A percentile compares a stretch with the other conserved stretches of the same genome.
Conservation (phyloP, 2,329 filamentous ascomycete genomes). For the Penicillium sp. region DNA sequence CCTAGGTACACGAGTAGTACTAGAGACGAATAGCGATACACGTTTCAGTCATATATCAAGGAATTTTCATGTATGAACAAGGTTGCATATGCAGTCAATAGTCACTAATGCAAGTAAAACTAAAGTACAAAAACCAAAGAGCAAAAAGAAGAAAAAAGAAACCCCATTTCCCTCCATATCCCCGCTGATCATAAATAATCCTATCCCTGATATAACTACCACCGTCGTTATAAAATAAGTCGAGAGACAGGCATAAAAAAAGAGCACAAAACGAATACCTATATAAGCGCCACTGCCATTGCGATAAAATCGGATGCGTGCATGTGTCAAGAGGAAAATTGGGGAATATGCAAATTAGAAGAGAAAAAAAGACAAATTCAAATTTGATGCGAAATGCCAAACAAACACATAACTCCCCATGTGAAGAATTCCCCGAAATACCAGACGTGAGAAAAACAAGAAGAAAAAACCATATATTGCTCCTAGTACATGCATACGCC, state of each 20-base stretch:
- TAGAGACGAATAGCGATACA: too few relatives aligned
- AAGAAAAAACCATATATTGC: not conserved
- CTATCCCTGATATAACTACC: not conserved
- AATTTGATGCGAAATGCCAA: not conserved
- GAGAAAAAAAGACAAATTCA: not conserved
- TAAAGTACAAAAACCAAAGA: not conserved
- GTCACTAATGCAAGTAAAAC: not conserved
- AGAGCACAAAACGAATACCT: not conserved
- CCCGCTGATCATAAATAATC: not conserved
- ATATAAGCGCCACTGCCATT: not conserved
- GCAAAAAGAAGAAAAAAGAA: not conserved
- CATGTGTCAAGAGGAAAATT: not conserved
- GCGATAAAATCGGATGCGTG: not conserved
- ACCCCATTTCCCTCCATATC: not conserved
- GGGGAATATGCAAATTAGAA: slow-evolving; percentile 6
- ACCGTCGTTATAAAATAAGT: not conserved
- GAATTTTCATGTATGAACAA: too few relatives aligned
- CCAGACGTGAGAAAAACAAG: not conserved
- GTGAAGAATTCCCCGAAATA: not conserved
- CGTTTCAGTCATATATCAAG: too few relatives aligned
- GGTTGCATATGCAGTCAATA: not conserved
- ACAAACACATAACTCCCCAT: slow-evolving; percentile 1
- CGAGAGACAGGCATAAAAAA: not conserved
- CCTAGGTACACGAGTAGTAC: too few relatives aligned
- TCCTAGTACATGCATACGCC: slow-evolving; percentile 7